Conservation (phyloP, 2,329 filamentous ascomycete species). For the Chrysosporium queenslandicum region DNA sequence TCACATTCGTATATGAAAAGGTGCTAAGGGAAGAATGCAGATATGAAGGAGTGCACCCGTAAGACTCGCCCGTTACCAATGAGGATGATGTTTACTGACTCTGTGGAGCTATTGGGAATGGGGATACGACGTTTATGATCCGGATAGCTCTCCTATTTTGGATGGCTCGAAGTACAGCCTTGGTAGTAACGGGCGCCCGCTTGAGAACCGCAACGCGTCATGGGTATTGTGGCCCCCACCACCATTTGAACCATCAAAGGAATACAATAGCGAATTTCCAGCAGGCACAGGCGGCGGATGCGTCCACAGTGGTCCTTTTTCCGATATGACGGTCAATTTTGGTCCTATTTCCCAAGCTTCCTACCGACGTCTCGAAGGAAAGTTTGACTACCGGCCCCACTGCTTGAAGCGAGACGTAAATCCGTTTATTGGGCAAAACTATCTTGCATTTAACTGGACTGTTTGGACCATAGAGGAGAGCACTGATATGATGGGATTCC, state of each 20-base stretch:
- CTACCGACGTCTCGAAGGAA: neutral
- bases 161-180: slow-evolving; percentile 26
- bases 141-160: slow-evolving; percentile 19
- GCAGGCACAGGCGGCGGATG: slow-evolving; percentile 24
- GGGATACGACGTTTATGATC: slow-evolving; percentile 19
- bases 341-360: slow-evolving; percentile 20
- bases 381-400: slow-evolving; percentile 28
- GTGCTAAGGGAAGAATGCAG: slow-evolving; percentile 33
- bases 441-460: slow-evolving; percentile 13
- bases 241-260: slow-evolving; percentile 27
- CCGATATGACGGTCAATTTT: slow-evolving; percentile 31
- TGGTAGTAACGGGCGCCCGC: slow-evolving; percentile 21
- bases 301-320: slow-evolving; percentile 23
- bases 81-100: neutral
- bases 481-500: slow-evolving; percentile 15
- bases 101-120: slow-evolving; percentile 25
- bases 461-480: slow-evolving; percentile 15
- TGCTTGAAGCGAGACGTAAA: slow-evolving; percentile 35
- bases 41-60: slow-evolving; percentile 32
- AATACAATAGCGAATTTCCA: slow-evolving; percentile 5
- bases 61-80: neutral
- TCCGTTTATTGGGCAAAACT: slow-evolving; percentile 14
- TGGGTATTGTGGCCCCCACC: slow-evolving; percentile 7
- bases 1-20: slow-evolving; percentile 30
- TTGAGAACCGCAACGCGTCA: slow-evolving; percentile 5